Evolutionary conservation across 768 basidiomycete genomes (phyloP), one percentile per base, ranked within the genome.

Genomic region (Gymnopilus junonius): DNA sequence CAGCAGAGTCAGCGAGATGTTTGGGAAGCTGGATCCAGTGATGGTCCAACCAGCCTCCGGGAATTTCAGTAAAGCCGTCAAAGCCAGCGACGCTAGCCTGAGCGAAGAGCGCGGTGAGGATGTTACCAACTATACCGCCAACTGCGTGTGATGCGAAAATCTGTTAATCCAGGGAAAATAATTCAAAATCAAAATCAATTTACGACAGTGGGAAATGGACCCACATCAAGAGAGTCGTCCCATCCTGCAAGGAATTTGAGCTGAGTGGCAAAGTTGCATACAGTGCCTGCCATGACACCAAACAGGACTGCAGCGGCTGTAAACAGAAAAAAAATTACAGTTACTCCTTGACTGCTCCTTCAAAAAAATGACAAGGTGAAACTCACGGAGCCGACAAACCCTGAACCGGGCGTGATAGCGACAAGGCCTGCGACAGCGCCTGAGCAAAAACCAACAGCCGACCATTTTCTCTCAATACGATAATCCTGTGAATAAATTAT

Each of bases 221-320:
- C 53, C 55, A 91, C 89, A 82, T 94, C 93, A 15, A 94, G 85
- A 10, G 90, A 85, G 70, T 95, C 93, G 62, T 95, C 93, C 69
- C 88, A 93, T 34, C 83, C 82, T 64, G 87, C 79, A 37, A 92
- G 65, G 75, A 92, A 94, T 79, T 99, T 99, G 73, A 99, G 84
- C 69, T 97, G 90, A 2, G 97, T 99, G 32, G 94, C 93, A 73
- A 94, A 94, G 78, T 99, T 99, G 80, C 94, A 97, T 4, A 91
- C 67, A 0, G 90, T 92, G 15, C 93, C 93, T 0, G 90, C 92
- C 73, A 93, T 79, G 68, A 96, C 82, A 35, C 97, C 97, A 72
- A 94, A 97, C 1, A 91, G 80, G 8, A 97, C 89, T 1, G 94
- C 81, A 17, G 97, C 95, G 11, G 93, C 88, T 86, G 72, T 32